Base-by-base conservation (phyloP, 2,329 filamentous ascomycete species). In the Trichoderma asperellum region DNA sequence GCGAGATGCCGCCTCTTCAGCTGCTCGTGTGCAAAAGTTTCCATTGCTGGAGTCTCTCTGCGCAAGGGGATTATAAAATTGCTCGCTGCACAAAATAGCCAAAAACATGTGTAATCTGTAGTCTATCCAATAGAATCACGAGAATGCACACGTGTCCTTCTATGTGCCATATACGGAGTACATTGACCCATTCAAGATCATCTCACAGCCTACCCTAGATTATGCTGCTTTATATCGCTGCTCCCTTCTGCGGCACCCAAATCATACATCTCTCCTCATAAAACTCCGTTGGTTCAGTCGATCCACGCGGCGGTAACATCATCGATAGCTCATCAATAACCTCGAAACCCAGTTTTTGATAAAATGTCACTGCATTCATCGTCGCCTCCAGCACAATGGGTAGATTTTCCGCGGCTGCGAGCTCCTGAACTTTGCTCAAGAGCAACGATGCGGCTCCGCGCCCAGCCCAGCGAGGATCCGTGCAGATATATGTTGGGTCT, bases 401-500 rank as follows among this genome's bases (percentile, higher is more conserved):
- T 64, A 79, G 73, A 16, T 74, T 73, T 12, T 79, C 78, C 16
- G 69, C 74, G 11, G 73, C 72, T 1, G 80, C 81, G 68, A 75
- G 70, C 5, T 75, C 72, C 61, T 79, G 75, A n/a, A 82, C 76
- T 34, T 71, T 73, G 53, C 75, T 69, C 24, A 81, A 73, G 27
- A 83, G 74, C 24, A 71, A 64, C 29, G 77, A 76, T 6, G 79
- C 81, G 27, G 77, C 79, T 43, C 81, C 81, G 65, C 71, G 77
- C 14, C 79, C 75, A 32, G 76, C 75, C 70, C 76, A 79, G 40
- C 70, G 71, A 24, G 79, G 79, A 71, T 80, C 74, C 29, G 77
- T 79, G 72, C 81, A 83, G 64, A 83, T 73, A 71, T 81, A 83
- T 49, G 77, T 77, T 40, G 81, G 76, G 66, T 81, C 79, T 74